Base-by-base conservation (phyloP, 2,329 filamentous ascomycete genomes). In the Trichophaea hybrida region DNA sequence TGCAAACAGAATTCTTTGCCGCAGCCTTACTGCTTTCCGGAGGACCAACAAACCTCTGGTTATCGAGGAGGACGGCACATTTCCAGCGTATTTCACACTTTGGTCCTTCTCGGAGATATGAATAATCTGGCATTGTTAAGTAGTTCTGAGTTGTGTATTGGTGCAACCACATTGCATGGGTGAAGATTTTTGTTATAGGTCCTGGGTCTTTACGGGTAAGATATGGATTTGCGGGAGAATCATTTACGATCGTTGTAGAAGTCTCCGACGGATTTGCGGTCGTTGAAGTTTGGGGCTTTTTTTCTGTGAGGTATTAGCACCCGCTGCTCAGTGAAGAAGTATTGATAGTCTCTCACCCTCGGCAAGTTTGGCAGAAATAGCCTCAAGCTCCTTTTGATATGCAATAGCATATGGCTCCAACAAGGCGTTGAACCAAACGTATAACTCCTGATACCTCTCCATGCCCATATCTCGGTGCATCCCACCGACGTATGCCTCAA, bases 401-500 rank as follows among this genome's bases (percentile, higher is more conserved):
- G 40, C 40, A 46, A 46, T 66, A 13, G 64, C 65, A 50, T 68
- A 68, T 4, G 66, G 65, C 4, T 52, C 57, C 31, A 67, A 61
- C 4, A 67, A 55, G 24, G 59, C 52, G 10, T 58, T 55, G 55
- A 64, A 66, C 65, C 63, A 67, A 31, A 57, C 40, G 32, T 63
- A 58, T 10, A 67, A 57, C 6, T 57, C 57, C 10, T 35, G 49
- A 17, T 58, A 67, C 8, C 59, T 59, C 5, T 51, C 57, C 12
- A 57, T 43, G 5, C 66, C 65, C 43, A 63, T 58, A 34, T 68
- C 65, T 10, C 60, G 58, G 33, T 66, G 61, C 15, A 68, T 57
- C 2, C 61, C 59, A n/a, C 65, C 66, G 32, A 68, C 63, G 44
- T 68, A 68, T 7, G 64, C 56, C 34, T 64, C 52, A 55, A 68